Base-by-base conservation (phyloP, 768 basidiomycete species). In the Suillus spraguei region DNA sequence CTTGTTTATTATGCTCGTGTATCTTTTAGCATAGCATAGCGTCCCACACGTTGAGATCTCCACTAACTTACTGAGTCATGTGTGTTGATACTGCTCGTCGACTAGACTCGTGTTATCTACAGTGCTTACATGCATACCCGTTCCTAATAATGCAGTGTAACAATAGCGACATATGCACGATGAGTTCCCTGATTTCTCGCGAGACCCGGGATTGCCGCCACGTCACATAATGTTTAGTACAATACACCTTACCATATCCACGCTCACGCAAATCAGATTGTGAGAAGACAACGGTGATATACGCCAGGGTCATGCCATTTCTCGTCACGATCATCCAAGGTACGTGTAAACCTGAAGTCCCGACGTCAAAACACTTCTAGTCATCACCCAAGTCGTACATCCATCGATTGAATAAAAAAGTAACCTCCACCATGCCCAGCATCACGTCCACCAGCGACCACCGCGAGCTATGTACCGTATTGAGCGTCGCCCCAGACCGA, bases 401-500 rank as follows among this genome's bases (percentile, higher is more conserved):
- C 52, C 55, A 68, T 46, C 39, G 39, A 32, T 28, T 17, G 49
- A 50, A 39, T 65, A 17, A 46, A 8, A 24, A 49, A 28, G 47
- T 8, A 64, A 49, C 28, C 36, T 56, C 56, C 55, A 38, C 50
- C 59, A 67, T 66, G 65, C 61, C 44, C 68, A 61, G 68, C 68
- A 72, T 60, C 55, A 64, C 64, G 68, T 64, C 62, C 64, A 70
- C 64, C 17, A 49, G 47, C 53, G 64, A 58, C 47, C 65, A 64
- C 33, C 52, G 59, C 63, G 64, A 66, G 63, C 62, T 61, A 69
- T 68, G 64, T 66, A 66, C 64, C 52, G 44, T 53, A 65, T 64
- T 59, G 61, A 69, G 63, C 63, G 55, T 68, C 60, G 71, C 65
- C 66, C 68, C 86, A 85, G 67, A 86, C 83, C 10, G 38, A 39